phyloP scores from a whole-genome alignment of 2,329 filamentous ascomycete genomes.

The Gaeumannomyces tritici region DNA sequence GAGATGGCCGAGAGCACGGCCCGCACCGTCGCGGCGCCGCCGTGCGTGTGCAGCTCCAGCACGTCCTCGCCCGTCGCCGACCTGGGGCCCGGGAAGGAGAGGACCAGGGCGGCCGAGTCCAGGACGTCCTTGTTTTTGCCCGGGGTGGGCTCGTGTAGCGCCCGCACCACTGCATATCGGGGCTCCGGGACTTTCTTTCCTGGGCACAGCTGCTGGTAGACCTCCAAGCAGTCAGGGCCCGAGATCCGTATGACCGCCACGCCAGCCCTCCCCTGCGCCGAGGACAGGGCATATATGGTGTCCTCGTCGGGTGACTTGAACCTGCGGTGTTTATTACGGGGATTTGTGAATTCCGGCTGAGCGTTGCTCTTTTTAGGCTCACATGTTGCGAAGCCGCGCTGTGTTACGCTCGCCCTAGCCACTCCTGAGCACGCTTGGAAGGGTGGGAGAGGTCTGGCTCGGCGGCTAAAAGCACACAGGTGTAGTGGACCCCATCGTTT shows the following conservation, averaged over 20 bases:
- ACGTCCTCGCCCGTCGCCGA: conserved; percentile 91
- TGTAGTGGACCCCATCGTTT: background rate
- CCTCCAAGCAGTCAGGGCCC: conserved; percentile 62
- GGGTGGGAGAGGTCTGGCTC: background rate
- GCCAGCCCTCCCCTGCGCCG: conserved; percentile 73
- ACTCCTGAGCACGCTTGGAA: background rate
- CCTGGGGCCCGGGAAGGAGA: conserved; percentile 72
- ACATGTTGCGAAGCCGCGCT: background rate
- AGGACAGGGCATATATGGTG: conserved; percentile 90
- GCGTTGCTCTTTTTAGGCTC: background rate
- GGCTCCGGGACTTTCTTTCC: conserved; percentile 31
- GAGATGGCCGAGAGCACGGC: conserved; percentile 75
- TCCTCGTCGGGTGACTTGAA: conserved; percentile 23
- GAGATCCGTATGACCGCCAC: conserved; percentile 88
- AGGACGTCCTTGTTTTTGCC: conserved; percentile 41
- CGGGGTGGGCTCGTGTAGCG: conserved; percentile 48
- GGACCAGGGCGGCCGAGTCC: conserved; percentile 69
- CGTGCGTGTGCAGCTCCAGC: conserved; percentile 90
- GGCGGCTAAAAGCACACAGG: background rate
- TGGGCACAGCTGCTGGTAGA: conserved; percentile 45
- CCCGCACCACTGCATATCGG: conserved; percentile 61
- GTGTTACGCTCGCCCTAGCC: background rate
- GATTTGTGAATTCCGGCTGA: background rate
- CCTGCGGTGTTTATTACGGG: background rate
- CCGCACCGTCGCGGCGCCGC: conserved; percentile 78